These are phyloP conservation scores for Suhomyces maxii DNA, from an alignment of 1,139 yeast species.

Conservation along the genomic window DNA sequence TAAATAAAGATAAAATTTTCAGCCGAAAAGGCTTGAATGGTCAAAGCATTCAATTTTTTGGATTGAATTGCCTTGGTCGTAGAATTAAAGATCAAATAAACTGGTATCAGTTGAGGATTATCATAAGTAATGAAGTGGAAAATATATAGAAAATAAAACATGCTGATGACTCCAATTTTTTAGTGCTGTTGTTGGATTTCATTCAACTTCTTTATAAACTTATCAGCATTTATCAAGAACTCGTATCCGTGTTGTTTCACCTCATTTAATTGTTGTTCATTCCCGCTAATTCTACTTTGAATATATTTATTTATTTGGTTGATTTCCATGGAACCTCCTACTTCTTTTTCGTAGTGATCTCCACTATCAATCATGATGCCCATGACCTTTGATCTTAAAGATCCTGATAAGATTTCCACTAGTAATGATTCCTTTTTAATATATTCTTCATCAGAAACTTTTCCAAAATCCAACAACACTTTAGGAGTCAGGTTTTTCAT, in stretches of 20 bases:
- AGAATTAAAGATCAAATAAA: no score
- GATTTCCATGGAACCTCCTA: background rate
- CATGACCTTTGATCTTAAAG: slow-evolving; percentile 19
- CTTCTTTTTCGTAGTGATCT: slow-evolving; percentile 23
- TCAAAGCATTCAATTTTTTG: no score
- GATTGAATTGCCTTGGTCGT: no score
- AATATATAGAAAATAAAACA: no score
- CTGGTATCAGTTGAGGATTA: no score
- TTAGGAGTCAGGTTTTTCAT: slow-evolving; percentile 19
- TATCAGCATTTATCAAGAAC: slow-evolving; percentile 29
- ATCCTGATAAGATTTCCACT: slow-evolving; percentile 15
- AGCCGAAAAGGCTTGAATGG: no score
- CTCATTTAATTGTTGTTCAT: background rate
- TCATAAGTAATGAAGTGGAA: no score
- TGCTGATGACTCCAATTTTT: no score
- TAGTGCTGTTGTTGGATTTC: background rate
- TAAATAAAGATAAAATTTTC: no score
- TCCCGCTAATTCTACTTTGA: slow-evolving; percentile 16
- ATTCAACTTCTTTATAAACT: slow-evolving; percentile 24
- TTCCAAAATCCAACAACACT: slow-evolving; percentile 35
- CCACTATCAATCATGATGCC: slow-evolving; percentile 47
- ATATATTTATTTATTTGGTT: slow-evolving; percentile 9
- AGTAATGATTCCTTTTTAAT: slow-evolving; percentile 18
- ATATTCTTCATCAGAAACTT: slow-evolving; percentile 20
- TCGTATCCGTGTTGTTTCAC: slow-evolving; percentile 13